Evolutionary conservation across 192 early-diverging fungal species (phyloP).

Genomic region (Rhizophagus sp.): DNA sequence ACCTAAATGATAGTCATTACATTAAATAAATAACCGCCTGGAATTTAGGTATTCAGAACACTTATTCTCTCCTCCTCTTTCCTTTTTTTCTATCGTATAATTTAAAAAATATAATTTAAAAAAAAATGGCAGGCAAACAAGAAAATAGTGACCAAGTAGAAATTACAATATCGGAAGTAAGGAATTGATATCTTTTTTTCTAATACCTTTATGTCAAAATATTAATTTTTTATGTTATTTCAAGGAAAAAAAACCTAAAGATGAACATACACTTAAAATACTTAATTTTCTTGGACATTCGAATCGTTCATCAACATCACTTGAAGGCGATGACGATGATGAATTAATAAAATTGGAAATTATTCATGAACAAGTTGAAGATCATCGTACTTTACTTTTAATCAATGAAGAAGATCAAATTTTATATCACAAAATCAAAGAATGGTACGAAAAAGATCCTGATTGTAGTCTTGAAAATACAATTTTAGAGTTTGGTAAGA

Average conservation of each 20-base stretch:
- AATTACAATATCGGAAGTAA: background rate
- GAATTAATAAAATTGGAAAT: background rate
- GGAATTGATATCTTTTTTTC: background rate
- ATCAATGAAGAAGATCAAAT: conserved; percentile 37
- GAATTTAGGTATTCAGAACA: no score
- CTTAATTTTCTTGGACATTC: background rate
- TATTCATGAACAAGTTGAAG: conserved; percentile 29
- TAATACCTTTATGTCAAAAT: background rate
- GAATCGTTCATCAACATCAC: background rate
- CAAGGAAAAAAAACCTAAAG: background rate
- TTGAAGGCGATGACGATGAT: background rate
- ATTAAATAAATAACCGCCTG: no score
- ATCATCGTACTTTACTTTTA: conserved; percentile 31
- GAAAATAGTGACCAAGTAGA: background rate
- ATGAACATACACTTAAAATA: background rate
- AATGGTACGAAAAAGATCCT: conserved; percentile 33
- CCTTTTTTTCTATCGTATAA: no score
- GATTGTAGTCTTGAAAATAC: conserved; percentile 33
- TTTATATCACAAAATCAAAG: conserved; percentile 36
- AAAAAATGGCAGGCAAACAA: no score
- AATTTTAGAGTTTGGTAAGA: conserved; percentile 39
- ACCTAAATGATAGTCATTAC: no score
- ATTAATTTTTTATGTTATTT: background rate
- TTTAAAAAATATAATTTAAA: no score
- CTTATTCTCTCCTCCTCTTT: no score